A percentile compares a stretch with the other conserved stretches of the same genome.
Evolutionary conservation across 1,284 basidiomycete genomes (phyloP).

Genomic region (Erythrobasidium hasegawianum): DNA sequence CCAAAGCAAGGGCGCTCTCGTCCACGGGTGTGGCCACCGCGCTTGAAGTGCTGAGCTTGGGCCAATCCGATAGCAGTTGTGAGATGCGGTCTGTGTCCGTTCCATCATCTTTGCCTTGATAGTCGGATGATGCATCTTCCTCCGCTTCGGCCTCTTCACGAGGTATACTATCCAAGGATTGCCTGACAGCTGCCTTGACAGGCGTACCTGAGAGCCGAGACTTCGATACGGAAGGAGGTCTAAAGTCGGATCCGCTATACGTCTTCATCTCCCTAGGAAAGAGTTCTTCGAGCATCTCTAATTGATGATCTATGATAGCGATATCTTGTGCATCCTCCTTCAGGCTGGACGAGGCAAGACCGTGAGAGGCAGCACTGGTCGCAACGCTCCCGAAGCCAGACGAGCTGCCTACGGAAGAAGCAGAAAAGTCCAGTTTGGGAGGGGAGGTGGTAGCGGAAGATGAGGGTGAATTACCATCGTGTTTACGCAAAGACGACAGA

Average conservation of each 20-base stretch:
- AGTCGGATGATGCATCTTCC: constrained; percentile 17
- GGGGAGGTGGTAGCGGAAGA: background rate
- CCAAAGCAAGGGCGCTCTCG: background rate
- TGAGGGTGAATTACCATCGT: background rate
- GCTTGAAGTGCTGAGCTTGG: constrained; percentile 9
- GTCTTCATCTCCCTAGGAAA: constrained; percentile 24
- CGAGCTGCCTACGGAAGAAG: constrained; percentile 7
- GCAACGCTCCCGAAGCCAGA: background rate
- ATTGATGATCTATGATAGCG: constrained; percentile 27
- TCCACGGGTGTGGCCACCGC: background rate
- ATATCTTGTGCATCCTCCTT: constrained; percentile 9
- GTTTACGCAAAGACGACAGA: background rate
- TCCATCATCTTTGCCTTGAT: constrained; percentile 3
- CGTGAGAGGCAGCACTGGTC: background rate
- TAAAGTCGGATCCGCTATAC: background rate
- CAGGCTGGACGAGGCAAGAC: background rate
- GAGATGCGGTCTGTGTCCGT: background rate
- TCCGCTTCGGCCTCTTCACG: background rate
- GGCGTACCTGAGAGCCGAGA: background rate
- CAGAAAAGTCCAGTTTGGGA: constrained; percentile 3
- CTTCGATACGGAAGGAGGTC: background rate
- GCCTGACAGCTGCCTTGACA: background rate
- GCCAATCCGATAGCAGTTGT: constrained; percentile 24
- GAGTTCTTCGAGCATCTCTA: constrained; percentile 32
- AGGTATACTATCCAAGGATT: no score